These are phyloP conservation scores for Tephrocybe sp. DNA, from an alignment of 768 basidiomycete species.

Conservation along the genomic window DNA sequence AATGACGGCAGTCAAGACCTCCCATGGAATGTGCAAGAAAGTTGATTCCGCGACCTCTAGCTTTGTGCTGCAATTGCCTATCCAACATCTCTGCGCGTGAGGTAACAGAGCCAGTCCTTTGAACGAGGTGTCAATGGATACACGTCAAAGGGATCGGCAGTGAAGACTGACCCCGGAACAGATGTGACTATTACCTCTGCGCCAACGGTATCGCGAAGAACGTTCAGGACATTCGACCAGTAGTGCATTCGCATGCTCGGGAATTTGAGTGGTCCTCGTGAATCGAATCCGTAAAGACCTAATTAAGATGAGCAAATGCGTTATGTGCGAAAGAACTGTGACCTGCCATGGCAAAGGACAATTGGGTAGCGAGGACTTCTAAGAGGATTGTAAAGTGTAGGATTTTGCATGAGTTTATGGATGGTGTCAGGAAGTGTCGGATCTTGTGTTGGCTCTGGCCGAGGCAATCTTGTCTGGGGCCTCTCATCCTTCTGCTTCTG, in stretches of 20 bases:
- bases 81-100: slow-evolving; percentile 79
- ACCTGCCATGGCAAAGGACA: slow-evolving; percentile 91
- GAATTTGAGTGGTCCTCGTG: slow-evolving; percentile 77
- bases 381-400: slow-evolving; percentile 74
- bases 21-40: slow-evolving; percentile 98
- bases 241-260: slow-evolving; percentile 88
- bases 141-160: background rate
- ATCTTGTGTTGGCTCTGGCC: slow-evolving; percentile 20
- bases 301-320: slow-evolving; percentile 9
- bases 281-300: slow-evolving; percentile 96
- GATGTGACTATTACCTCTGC: slow-evolving; percentile 96
- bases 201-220: slow-evolving; percentile 76
- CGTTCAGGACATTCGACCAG: slow-evolving; percentile 84
- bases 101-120: slow-evolving; percentile 84
- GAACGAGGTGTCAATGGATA: background rate
- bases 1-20: slow-evolving; percentile 89
- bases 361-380: slow-evolving; percentile 85
- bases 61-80: slow-evolving; percentile 60
- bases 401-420: slow-evolving; percentile 71
- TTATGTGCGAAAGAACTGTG: background rate
- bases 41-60: slow-evolving; percentile 80
- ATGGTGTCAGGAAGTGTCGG: slow-evolving; percentile 44
- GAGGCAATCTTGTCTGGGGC: slow-evolving; percentile 13
- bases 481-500: slow-evolving; percentile 10
- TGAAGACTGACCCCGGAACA: slow-evolving; percentile 76